Conservation (phyloP, 352 stramenopile species). For the Phytophthora pinifolia region DNA sequence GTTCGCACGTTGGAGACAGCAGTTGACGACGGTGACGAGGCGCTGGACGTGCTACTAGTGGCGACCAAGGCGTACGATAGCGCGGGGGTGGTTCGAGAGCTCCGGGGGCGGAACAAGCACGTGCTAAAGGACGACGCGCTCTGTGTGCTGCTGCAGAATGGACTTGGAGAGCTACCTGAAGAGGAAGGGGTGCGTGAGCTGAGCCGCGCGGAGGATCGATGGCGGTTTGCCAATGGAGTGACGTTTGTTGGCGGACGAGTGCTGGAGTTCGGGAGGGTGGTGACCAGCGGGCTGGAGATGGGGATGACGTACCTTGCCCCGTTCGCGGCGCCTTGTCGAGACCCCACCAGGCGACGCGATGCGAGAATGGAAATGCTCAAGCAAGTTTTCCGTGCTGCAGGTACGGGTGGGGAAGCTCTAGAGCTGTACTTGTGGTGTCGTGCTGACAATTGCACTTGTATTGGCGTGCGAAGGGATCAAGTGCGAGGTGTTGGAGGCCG, state of each 20-base stretch:
- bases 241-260: constrained; percentile 66
- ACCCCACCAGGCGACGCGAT: background rate
- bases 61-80: constrained; percentile 79
- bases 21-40: constrained; percentile 5
- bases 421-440: background rate
- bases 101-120: constrained; percentile 30
- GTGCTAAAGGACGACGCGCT: constrained; percentile 49
- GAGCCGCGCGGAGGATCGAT: constrained; percentile 3
- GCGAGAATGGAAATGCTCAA: constrained; percentile 33
- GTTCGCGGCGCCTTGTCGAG: constrained; percentile 6
- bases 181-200: background rate
- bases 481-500: constrained; percentile 39
- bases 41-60: constrained; percentile 61
- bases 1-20: constrained; percentile 34
- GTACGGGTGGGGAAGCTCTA: constrained; percentile 22
- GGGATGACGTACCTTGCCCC: constrained; percentile 43
- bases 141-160: constrained; percentile 74
- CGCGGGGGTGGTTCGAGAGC: constrained; percentile 33
- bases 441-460: background rate
- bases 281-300: constrained; percentile 45
- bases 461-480: constrained; percentile 34
- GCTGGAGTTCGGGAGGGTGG: constrained; percentile 41
- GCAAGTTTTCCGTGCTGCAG: constrained; percentile 37
- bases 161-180: constrained; percentile 43
- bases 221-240: constrained; percentile 61